Evolutionary conservation across 2,329 filamentous ascomycete species (phyloP).

Genomic region (Talaromyces piceae): DNA sequence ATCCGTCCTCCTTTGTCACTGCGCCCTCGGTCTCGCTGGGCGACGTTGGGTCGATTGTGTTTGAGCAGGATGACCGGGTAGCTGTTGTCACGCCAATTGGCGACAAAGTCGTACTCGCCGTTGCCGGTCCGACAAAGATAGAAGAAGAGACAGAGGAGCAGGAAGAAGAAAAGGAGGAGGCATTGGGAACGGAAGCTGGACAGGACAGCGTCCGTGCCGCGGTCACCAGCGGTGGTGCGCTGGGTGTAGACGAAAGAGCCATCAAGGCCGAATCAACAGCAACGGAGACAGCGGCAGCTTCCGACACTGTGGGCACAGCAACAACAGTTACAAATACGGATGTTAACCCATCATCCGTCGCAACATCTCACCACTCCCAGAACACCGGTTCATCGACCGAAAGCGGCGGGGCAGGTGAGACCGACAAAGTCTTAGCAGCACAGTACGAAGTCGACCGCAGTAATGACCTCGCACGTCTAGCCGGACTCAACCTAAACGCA

Average conservation of each 20-base stretch:
- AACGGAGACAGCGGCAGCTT: neutral
- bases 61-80: constrained; percentile 34
- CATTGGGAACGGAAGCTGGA: neutral
- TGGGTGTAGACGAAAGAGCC: constrained; percentile 5
- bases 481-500: constrained; percentile 32
- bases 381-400: neutral
- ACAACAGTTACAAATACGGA: neutral
- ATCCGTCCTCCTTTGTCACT: constrained; percentile 37
- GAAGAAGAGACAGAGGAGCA: constrained; percentile 10
- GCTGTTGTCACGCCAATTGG: constrained; percentile 36
- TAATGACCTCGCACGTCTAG: constrained; percentile 31
- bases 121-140: constrained; percentile 31
- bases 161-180: no score
- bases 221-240: constrained; percentile 4
- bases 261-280: neutral
- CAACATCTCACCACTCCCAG: neutral
- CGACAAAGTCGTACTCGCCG: constrained; percentile 36
- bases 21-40: constrained; percentile 34
- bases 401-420: neutral
- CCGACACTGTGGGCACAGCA: no score
- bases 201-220: neutral
- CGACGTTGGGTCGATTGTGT: constrained; percentile 38
- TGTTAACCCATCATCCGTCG: neutral
- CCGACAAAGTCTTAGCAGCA: constrained; percentile 23
- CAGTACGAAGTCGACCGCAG: constrained; percentile 36